Evolutionary conservation across 805 yeast species (phyloP).

Genomic region (Lachancea quebecensis): DNA sequence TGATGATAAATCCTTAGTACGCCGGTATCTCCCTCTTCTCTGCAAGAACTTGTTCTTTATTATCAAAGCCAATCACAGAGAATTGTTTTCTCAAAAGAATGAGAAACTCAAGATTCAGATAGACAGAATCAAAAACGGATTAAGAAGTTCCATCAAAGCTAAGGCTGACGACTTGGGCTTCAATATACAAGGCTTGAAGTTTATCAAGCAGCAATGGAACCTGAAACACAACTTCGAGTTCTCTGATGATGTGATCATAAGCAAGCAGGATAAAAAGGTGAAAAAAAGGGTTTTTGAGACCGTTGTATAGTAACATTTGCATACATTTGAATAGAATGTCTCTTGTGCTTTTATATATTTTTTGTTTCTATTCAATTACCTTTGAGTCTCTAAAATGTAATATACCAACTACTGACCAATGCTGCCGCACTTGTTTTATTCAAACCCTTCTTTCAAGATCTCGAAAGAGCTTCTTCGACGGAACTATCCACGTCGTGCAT

Average conservation of each 20-base stretch:
- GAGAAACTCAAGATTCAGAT: slow-evolving; percentile 57
- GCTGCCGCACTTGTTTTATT: not conserved
- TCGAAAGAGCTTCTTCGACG: not conserved
- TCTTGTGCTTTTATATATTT: not conserved
- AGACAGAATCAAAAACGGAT: slow-evolving; percentile 50
- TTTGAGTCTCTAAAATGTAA: too few species aligned
- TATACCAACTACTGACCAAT: too few species aligned
- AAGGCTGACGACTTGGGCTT: slow-evolving; percentile 64
- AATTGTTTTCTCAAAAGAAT: slow-evolving; percentile 65
- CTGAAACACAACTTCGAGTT: slow-evolving; percentile 66
- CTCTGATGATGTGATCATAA: slow-evolving; percentile 41
- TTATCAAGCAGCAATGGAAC: slow-evolving; percentile 71
- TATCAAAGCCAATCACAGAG: slow-evolving; percentile 67
- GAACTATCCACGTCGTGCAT: not conserved
- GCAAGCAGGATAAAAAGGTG: slow-evolving; percentile 46
- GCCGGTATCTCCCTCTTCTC: slow-evolving; percentile 52
- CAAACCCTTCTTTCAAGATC: not conserved
- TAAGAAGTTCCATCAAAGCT: slow-evolving; percentile 48
- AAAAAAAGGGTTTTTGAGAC: slow-evolving; percentile 72
- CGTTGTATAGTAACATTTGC: slow-evolving; percentile 16
- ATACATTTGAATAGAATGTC: not conserved
- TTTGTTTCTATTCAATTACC: too few species aligned
- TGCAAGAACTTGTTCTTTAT: slow-evolving; percentile 73
- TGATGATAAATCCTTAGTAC: slow-evolving; percentile 37
- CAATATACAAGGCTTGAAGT: slow-evolving; percentile 77